Percentiles rank a stretch among this genome's conserved stretches.
Evolutionary conservation across 2,329 filamentous ascomycete species (phyloP).

Genomic region (Hypoxylon sp.): DNA sequence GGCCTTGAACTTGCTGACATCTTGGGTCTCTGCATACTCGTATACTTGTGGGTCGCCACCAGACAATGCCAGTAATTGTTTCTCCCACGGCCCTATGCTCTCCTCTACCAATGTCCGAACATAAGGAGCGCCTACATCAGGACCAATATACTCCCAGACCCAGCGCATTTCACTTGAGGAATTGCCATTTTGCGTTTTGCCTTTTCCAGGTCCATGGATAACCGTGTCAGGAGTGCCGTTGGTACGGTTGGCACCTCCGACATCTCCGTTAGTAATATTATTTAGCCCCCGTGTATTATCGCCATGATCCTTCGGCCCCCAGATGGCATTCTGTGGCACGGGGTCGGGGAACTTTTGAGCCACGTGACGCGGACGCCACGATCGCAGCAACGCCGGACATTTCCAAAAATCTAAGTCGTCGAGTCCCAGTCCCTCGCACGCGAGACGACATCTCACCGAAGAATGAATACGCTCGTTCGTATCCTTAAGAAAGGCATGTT

Average conservation of each 20-base stretch:
- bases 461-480: constrained; percentile 71
- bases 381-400: constrained; percentile 60
- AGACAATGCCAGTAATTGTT: constrained; percentile 63
- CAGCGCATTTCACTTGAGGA: constrained; percentile 58
- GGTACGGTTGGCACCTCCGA: constrained; percentile 31
- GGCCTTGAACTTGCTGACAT: constrained; percentile 45
- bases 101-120: constrained; percentile 67
- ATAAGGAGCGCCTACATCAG: constrained; percentile 59
- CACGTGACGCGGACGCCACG: constrained; percentile 62
- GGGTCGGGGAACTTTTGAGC: constrained; percentile 55
- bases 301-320: constrained; percentile 34
- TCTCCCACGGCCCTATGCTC: constrained; percentile 67
- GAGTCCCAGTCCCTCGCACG: constrained; percentile 64
- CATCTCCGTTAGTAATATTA: constrained; percentile 3
- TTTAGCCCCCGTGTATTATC: constrained; percentile 42
- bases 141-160: constrained; percentile 69
- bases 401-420: constrained; percentile 66
- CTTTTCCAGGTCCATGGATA: constrained; percentile 41
- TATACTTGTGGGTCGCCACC: constrained; percentile 62
- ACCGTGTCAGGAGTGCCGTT: constrained; percentile 41
- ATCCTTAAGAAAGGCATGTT: constrained; percentile 61
- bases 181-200: constrained; percentile 4
- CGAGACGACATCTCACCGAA: constrained; percentile 68
- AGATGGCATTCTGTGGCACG: constrained; percentile 50
- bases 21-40: constrained; percentile 58